Evolutionary conservation across 139 green algal genomes (phyloP).

Genomic region (Volvox reticuliferus): DNA sequence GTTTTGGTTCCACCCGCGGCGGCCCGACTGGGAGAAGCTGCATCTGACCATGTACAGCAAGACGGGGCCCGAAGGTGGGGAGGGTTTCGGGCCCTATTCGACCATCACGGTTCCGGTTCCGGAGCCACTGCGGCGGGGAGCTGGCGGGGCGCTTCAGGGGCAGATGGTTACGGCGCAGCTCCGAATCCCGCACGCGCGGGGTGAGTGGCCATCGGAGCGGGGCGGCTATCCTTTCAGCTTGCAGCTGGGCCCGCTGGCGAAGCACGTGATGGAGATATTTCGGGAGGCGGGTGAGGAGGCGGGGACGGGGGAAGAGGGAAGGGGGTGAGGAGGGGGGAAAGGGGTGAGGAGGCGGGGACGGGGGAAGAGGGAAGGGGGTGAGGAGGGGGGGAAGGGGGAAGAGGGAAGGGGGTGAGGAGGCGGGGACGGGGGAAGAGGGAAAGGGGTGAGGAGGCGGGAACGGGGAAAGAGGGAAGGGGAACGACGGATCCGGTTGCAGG

Average conservation of each 20-base stretch:
- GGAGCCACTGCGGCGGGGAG: background rate
- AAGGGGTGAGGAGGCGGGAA: background rate
- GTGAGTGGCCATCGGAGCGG: background rate
- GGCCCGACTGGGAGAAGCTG: background rate
- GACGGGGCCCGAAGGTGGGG: background rate
- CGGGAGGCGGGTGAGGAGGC: slow-evolving; percentile 3
- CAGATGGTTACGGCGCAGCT: background rate
- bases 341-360: background rate
- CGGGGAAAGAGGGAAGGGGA: too few relatives aligned
- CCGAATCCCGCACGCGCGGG: slow-evolving; percentile 5
- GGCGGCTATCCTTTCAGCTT: slow-evolving; percentile 22
- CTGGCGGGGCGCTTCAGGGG: background rate
- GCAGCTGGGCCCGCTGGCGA: slow-evolving; percentile 24
- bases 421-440: background rate
- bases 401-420: background rate
- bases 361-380: too few relatives aligned
- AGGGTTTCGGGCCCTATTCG: slow-evolving; percentile 5
- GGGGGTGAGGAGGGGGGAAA: too few relatives aligned
- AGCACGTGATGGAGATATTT: background rate
- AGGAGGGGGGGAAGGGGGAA: background rate
- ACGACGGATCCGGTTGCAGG: too few relatives aligned
- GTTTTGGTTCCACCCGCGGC: slow-evolving; percentile 18
- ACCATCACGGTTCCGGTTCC: background rate
- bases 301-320: background rate
- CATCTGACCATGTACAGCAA: background rate